A percentile compares a stretch with the other conserved stretches of the same genome.
These are phyloP conservation scores for Discostella stelligeroides DNA, from an alignment of 108 stramenopile species.

Conservation along the genomic window DNA sequence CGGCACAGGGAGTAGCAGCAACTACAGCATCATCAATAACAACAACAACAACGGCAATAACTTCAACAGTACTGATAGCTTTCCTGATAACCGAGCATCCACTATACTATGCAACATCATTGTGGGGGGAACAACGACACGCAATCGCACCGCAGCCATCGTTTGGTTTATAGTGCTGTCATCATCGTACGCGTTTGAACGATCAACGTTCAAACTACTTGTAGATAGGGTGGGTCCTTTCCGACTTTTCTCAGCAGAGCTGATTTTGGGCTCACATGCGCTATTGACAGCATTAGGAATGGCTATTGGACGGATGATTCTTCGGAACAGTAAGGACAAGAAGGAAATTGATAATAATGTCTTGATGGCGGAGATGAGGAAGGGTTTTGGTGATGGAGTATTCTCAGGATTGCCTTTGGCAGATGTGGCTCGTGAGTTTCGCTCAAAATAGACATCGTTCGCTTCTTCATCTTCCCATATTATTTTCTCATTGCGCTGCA, in stretches of 20 bases:
- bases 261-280: constrained; percentile 70
- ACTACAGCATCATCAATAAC: too few species aligned
- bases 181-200: constrained; percentile 71
- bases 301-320: constrained; percentile 43
- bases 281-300: constrained; percentile 55
- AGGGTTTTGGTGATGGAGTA: not conserved
- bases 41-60: constrained; percentile 8
- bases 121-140: constrained; percentile 28
- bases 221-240: constrained; percentile 86
- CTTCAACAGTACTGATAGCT: not conserved
- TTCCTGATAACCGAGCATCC: constrained; percentile 9
- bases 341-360: constrained; percentile 14
- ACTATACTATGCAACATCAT: constrained; percentile 38
- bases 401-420: constrained; percentile 54
- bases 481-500: constrained; percentile 2
- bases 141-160: constrained; percentile 60
- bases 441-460: not conserved
- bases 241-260: constrained; percentile 71
- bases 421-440: constrained; percentile 70
- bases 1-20: not conserved
- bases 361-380: not conserved
- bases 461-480: not conserved
- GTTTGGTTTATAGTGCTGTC: constrained; percentile 82
- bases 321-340: constrained; percentile 4
- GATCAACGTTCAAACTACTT: constrained; percentile 77